Percentiles rank a stretch among this genome's conserved stretches.
These are phyloP conservation scores for Xylaria sp. DNA, from an alignment of 2,329 filamentous ascomycete genomes.

Conservation along the genomic window DNA sequence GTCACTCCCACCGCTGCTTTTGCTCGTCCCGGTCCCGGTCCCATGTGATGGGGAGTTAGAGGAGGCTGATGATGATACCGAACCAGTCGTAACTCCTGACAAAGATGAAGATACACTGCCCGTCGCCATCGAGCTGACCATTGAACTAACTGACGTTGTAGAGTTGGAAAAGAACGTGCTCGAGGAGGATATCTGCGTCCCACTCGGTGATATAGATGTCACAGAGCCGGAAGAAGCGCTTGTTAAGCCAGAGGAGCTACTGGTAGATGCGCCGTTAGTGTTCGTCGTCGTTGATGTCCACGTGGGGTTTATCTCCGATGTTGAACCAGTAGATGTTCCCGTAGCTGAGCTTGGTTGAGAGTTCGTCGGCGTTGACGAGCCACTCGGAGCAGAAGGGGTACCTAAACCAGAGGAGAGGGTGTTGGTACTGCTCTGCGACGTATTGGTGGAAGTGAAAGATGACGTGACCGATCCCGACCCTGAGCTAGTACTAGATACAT, in stretches of 20 bases:
- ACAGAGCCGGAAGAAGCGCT: background rate
- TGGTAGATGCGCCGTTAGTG: conserved; percentile 7
- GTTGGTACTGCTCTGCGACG: background rate
- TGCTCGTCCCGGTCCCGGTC: conserved; percentile 17
- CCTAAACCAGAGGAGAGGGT: background rate
- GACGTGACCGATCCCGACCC: conserved; percentile 9
- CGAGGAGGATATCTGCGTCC: conserved; percentile 2
- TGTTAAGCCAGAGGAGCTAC: background rate
- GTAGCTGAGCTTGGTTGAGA: conserved; percentile 4
- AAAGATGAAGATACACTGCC: background rate
- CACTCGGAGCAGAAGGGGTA: background rate
- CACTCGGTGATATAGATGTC: conserved; percentile 2
- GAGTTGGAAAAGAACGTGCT: conserved; percentile 7
- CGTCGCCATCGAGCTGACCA: background rate
- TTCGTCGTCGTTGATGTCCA: conserved; percentile 3
- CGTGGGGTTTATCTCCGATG: background rate
- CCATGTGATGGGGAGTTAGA: background rate
- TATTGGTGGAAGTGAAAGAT: background rate
- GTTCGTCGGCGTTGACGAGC: background rate
- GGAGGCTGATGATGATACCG: background rate
- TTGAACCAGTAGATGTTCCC: background rate
- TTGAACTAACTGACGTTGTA: conserved; percentile 12
- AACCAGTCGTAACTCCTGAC: conserved; percentile 8
- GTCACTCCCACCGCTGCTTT: background rate
- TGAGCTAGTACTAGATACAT: conserved; percentile 12